A percentile compares a stretch with the other conserved stretches of the same genome.
These are phyloP conservation scores for Stachybotrys chlorohalonatus DNA, from an alignment of 2,329 filamentous ascomycete genomes.

Conservation along the genomic window DNA sequence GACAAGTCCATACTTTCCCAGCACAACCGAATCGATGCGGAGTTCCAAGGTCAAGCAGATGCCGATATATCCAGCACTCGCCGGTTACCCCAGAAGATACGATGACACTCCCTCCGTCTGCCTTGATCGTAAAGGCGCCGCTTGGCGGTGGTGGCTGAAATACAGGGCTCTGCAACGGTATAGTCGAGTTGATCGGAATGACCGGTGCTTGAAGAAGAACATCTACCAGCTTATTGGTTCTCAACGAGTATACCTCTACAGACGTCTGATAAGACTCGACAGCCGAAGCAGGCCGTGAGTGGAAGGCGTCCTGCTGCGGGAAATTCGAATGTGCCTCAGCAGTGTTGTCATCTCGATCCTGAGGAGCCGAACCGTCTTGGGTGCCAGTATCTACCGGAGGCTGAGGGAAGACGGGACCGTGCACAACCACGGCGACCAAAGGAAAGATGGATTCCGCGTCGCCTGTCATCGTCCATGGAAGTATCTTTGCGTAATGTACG, in stretches of 20 bases:
- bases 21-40: constrained; percentile 52
- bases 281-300: constrained; percentile 22
- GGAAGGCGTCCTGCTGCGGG: constrained; percentile 25
- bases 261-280: constrained; percentile 71
- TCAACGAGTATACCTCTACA: constrained; percentile 81
- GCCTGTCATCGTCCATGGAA: constrained; percentile 55
- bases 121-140: constrained; percentile 65
- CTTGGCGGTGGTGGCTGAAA: constrained; percentile 61
- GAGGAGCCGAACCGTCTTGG: constrained; percentile 31
- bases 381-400: constrained; percentile 25
- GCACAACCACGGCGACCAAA: constrained; percentile 69
- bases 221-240: constrained; percentile 60
- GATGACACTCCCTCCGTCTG: constrained; percentile 61
- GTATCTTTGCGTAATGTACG: constrained; percentile 72
- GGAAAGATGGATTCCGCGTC: constrained; percentile 54
- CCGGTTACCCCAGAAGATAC: constrained; percentile 76
- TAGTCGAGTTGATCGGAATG: constrained; percentile 43
- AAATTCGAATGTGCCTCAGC: constrained; percentile 11
- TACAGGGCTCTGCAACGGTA: constrained; percentile 50
- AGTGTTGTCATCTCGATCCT: constrained; percentile 12
- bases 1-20: constrained; percentile 85
- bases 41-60: constrained; percentile 34
- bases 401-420: constrained; percentile 58
- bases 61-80: constrained; percentile 72
- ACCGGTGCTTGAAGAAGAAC: constrained; percentile 65